Conservation (phyloP, 441 rosid genomes). For the Eutrema salsugineum region DNA sequence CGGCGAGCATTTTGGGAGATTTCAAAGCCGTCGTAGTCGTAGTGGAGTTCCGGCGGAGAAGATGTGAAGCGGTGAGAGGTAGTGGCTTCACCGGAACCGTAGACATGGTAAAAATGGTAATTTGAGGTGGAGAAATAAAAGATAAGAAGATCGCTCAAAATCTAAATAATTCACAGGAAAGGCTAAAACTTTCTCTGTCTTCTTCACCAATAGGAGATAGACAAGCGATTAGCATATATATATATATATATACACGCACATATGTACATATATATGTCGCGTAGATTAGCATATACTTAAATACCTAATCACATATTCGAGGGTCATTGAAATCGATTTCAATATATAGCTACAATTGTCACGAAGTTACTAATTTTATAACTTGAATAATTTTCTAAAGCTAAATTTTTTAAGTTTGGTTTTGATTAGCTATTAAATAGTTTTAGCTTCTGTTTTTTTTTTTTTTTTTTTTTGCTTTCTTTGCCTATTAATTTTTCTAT, state of each 20-base stretch:
- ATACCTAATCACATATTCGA: not conserved
- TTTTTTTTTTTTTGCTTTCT: too few species aligned
- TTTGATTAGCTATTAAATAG: not conserved
- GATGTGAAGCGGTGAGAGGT: not conserved
- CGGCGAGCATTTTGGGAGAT: slow-evolving; percentile 6
- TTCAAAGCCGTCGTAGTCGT: not conserved
- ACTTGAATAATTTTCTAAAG: not conserved
- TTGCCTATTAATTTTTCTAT: too few species aligned
- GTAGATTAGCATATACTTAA: not conserved
- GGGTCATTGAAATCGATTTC: not conserved
- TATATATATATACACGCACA: not conserved
- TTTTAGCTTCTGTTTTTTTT: too few species aligned
- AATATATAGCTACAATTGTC: not conserved
- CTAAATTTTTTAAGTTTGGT: not conserved
- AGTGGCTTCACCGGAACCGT: slow-evolving; percentile 22
- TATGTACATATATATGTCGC: not conserved
- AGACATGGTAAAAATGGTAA: slow-evolving; percentile 10
- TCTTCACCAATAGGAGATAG: slow-evolving; percentile 16
- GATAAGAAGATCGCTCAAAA: slow-evolving; percentile 20
- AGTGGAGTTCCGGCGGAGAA: not conserved
- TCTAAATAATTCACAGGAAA: slow-evolving; percentile 16
- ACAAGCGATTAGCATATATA: not conserved
- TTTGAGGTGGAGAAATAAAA: slow-evolving; percentile 16
- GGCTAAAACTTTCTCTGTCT: not conserved
- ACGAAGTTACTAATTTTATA: not conserved